Base-by-base conservation (phyloP, 805 yeast species). In the Metschnikowia matae region DNA sequence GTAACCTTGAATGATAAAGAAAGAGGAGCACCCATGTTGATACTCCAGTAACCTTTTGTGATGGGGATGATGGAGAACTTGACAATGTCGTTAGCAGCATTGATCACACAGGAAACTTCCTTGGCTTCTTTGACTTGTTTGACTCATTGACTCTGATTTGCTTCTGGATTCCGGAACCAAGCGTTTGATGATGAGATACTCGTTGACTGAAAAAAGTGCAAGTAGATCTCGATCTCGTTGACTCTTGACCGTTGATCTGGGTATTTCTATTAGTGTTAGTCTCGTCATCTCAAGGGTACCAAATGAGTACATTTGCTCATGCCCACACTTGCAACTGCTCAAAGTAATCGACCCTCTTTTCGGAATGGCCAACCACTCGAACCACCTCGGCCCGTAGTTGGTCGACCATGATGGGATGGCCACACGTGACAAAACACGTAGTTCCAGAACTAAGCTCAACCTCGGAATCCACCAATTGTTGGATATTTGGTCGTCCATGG, bases 131-230 rank as follows among this genome's bases (percentile, higher is more conserved):
- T n/a, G n/a, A n/a, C n/a, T n/a, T n/a, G n/a, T n/a, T n/a, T n/a
- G n/a, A n/a, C n/a, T n/a, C n/a, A n/a, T n/a, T n/a, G n/a, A 8
- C 26, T 23, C 26, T 23, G 10, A 1, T 7, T 23, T 1, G 1
- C 8, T 87, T 85, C 74, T n/a, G n/a, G 94, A 86, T 71, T 80
- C 85, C 75, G 99, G 99, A 71, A 94, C 83, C 77, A 94, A 83
- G 72, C 84, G 84, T 83, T 94, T 99, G 71, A 94, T 87, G 83
- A 94, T 88, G 83, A 92, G 98, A 88, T 79, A 91, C 83, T 94
- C 99, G 90, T 94, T 94, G 78, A 94, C 94, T 75, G 98, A 71
- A 94, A 84, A 71, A 98, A 86, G 91, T 94, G 97, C 74, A 92
- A 82, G 94, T 90, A 94, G 83, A 94, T 89, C 83, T 94, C 99